Evolutionary conservation across 106 monocot genomes (phyloP), one percentile per base, ranked within the genome.

Genomic region (Dioscorea zingiberensis): DNA sequence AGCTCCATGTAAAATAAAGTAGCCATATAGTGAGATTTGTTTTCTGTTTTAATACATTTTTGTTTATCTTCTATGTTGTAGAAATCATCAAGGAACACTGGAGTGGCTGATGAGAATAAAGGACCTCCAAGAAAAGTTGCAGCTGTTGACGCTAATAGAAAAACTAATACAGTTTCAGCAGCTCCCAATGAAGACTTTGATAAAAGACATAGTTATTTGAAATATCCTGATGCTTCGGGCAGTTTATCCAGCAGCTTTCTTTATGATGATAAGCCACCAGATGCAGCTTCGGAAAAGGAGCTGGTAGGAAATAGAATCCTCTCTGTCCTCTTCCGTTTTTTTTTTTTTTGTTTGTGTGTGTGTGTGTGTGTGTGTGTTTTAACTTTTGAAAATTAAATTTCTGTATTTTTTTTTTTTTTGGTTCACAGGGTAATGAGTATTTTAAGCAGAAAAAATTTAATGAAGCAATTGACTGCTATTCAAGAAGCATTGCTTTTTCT

Each of bases 401-500:
- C 14, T 69, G 53, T 45, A 27, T 64, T 21, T 56, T 63, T 69
- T 65, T 2, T 4, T 21, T 56, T 63, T 69, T 65, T 2, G 1
- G 24, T 25, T 59, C 65, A 48, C 68, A 98, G 98, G 98, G 98
- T 24, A 98, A 98, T 80, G 89, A 93, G 48, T 89, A 87, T 67
- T 98, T 93, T 77, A 98, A 98, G 73, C 77, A 93, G 28, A 89
- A 86, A 54, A 84, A 87, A 25, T 98, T 76, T 47, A 29, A 18
- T 23, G 81, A 98, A 76, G 92, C 98, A 62, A 93, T 98, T 76
- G 89, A 89, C 12, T 98, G 93, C 71, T 98, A 98, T 64, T 93
- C 93, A 28, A 84, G 89, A 76, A 98, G 98, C 70, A 93, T 98
- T 57, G 98, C 70, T 23, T 73, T 98, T 15, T 78, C 79, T 65